Percentiles rank a stretch among this genome's conserved stretches.
Evolutionary conservation across 306 rosid species (phyloP).

Genomic region (Hippophae gyantsensis): DNA sequence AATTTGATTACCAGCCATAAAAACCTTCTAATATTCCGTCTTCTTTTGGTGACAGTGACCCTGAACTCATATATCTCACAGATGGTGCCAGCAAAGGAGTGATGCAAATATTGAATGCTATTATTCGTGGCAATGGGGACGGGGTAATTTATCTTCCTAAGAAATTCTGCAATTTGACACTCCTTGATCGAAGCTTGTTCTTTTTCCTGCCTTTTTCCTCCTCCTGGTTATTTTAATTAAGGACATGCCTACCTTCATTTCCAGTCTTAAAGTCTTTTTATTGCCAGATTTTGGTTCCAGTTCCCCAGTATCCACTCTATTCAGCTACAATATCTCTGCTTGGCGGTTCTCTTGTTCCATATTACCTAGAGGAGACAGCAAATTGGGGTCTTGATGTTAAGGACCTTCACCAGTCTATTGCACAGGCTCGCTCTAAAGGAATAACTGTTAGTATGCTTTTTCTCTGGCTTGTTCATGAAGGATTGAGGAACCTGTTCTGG

Average conservation of each 20-base stretch:
- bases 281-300: constrained; percentile 91
- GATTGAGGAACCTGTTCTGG: constrained; percentile 10
- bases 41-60: constrained; percentile 57
- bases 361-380: constrained; percentile 95
- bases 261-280: constrained; percentile 9
- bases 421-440: constrained; percentile 73
- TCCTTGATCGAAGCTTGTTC: neutral
- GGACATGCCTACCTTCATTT: neutral
- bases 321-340: constrained; percentile 78
- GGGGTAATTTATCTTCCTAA: constrained; percentile 59
- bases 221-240: neutral
- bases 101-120: constrained; percentile 84
- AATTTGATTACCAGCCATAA: constrained; percentile 22
- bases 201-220: neutral
- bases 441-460: constrained; percentile 52
- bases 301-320: constrained; percentile 97
- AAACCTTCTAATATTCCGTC: constrained; percentile 11
- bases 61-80: constrained; percentile 89
- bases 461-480: constrained; percentile 9
- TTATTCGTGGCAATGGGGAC: constrained; percentile 72
- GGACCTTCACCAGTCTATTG: constrained; percentile 61
- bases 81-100: constrained; percentile 99
- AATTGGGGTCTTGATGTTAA: constrained; percentile 93
- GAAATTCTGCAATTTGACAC: neutral
- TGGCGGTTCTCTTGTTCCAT: constrained; percentile 95